phyloP scores from a whole-genome alignment of 2,329 filamentous ascomycete genomes.

The Arthrobotrys sphaeroides region DNA sequence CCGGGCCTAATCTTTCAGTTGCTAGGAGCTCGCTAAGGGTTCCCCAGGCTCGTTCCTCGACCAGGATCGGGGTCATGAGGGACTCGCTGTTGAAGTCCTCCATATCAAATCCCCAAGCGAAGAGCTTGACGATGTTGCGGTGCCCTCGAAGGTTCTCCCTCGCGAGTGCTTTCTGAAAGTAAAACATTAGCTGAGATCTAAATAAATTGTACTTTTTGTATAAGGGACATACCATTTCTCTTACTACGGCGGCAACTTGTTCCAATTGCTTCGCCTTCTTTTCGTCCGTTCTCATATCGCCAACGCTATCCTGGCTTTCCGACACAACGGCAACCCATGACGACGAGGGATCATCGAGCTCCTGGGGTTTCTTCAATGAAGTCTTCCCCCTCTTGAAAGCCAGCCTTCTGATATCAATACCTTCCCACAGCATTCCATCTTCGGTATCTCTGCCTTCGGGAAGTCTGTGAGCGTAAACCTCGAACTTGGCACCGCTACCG shows the following conservation, averaged over 20 bases:
- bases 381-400: slow-evolving; percentile 47
- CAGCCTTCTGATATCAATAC: slow-evolving; percentile 38
- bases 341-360: slow-evolving; percentile 37
- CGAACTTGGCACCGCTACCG: slow-evolving; percentile 42
- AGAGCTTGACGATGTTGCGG: slow-evolving; percentile 43
- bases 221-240: slow-evolving; percentile 45
- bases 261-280: slow-evolving; percentile 41
- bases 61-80: slow-evolving; percentile 39
- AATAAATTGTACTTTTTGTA: background rate
- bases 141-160: slow-evolving; percentile 23
- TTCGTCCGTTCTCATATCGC: slow-evolving; percentile 22
- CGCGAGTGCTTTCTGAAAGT: slow-evolving; percentile 36
- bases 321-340: slow-evolving; percentile 50
- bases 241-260: slow-evolving; percentile 36
- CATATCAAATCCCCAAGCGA: slow-evolving; percentile 51
- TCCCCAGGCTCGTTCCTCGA: slow-evolving; percentile 47
- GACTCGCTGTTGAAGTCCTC: slow-evolving; percentile 43
- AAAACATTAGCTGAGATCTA: background rate
- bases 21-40: slow-evolving; percentile 37
- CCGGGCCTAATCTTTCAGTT: slow-evolving; percentile 14
- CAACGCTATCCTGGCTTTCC: slow-evolving; percentile 38
- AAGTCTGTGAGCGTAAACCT: slow-evolving; percentile 43
- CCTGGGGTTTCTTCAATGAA: slow-evolving; percentile 28
- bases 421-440: slow-evolving; percentile 46
- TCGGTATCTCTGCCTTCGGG: slow-evolving; percentile 20